These are phyloP conservation scores for Quercus tomentella DNA, from an alignment of 331 rosid species.

Conservation along the genomic window DNA sequence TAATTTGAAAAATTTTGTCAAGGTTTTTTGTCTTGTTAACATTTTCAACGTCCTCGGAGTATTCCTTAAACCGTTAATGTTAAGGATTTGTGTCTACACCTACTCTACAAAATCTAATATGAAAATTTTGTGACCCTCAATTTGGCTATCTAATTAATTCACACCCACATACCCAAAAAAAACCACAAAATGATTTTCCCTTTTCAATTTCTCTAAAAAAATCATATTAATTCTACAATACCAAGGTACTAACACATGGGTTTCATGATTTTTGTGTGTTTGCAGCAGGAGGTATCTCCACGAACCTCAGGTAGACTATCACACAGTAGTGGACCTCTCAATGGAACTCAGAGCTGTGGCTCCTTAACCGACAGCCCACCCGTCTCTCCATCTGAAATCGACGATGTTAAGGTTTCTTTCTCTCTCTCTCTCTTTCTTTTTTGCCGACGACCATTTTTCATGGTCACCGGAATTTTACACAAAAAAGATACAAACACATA, in stretches of 20 bases:
- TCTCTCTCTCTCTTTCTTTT: background rate
- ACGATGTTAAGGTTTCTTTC: constrained; percentile 67
- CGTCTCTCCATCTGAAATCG: constrained; percentile 85
- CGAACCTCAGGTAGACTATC: constrained; percentile 93
- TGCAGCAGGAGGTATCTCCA: constrained; percentile 84
- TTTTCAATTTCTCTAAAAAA: background rate
- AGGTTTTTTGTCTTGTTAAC: too few relatives aligned
- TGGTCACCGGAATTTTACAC: constrained; percentile 16
- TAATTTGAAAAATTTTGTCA: too few relatives aligned
- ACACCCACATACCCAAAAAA: too few relatives aligned
- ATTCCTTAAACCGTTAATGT: too few relatives aligned
- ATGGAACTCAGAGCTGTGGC: constrained; percentile 64
- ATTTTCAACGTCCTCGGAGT: too few relatives aligned
- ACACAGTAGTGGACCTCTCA: constrained; percentile 95
- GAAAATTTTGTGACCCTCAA: too few relatives aligned
- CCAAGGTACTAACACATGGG: background rate
- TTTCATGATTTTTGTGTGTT: background rate
- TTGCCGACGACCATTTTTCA: constrained; percentile 7
- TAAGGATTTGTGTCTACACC: too few relatives aligned
- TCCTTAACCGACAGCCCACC: constrained; percentile 88
- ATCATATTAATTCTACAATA: background rate
- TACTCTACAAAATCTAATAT: too few relatives aligned
- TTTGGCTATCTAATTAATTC: too few relatives aligned
- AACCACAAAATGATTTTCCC: too few relatives aligned
- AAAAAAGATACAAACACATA: background rate